phyloP scores from a whole-genome alignment of 2,329 filamentous ascomycete species.

The Sporothrix luriei region DNA sequence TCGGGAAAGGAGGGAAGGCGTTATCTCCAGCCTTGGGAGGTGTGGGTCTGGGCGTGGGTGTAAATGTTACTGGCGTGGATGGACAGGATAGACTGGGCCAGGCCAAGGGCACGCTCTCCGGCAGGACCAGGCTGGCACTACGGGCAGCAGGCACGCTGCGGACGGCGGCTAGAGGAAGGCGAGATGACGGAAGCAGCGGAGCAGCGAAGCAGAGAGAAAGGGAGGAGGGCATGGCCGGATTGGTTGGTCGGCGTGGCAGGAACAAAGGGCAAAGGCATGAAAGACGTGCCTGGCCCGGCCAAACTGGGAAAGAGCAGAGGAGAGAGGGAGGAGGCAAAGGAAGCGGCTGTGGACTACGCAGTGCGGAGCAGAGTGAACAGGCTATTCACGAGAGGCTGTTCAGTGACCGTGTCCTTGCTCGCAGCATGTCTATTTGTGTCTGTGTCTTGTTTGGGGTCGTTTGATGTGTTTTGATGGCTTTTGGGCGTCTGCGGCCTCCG shows the following conservation, averaged over 20 bases:
- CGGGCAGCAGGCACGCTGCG: neutral
- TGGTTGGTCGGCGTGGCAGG: constrained; percentile 24
- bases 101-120: too few species aligned
- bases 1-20: constrained; percentile 4
- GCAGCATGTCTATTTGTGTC: neutral
- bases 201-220: constrained; percentile 3
- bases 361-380: too few species aligned
- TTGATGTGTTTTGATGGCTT: neutral
- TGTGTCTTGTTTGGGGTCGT: constrained; percentile 9
- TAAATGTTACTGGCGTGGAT: neutral
- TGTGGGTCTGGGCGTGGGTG: neutral
- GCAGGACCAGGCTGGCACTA: neutral
- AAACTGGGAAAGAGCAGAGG: too few species aligned
- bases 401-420: neutral
- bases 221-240: constrained; percentile 12
- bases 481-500: neutral
- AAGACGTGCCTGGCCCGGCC: too few species aligned
- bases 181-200: neutral
- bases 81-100: too few species aligned
- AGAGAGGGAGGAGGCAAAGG: too few species aligned
- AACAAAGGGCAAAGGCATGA: neutral
- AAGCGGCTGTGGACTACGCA: too few species aligned
- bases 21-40: neutral
- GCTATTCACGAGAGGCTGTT: neutral
- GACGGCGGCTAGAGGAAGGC: constrained; percentile 9